Evolutionary conservation across 2,329 filamentous ascomycete species (phyloP).

Genomic region (Trichophyton equinum): DNA sequence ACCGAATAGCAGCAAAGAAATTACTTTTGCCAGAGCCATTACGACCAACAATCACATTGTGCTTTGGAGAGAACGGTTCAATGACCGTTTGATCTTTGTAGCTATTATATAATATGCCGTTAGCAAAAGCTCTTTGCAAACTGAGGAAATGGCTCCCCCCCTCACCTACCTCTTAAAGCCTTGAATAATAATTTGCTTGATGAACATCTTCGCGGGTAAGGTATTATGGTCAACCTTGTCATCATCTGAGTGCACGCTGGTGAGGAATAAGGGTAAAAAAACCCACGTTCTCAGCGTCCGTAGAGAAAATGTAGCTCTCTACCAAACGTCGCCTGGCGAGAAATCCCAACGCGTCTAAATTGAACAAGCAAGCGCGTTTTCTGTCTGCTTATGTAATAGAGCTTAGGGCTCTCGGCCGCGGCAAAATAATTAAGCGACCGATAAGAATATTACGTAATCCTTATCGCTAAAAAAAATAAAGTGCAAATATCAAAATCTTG

Average conservation of each 20-base stretch:
- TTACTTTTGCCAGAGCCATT: conserved; percentile 99
- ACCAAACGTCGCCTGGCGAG: neutral
- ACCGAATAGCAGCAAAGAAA: conserved; percentile 97
- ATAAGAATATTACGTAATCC: neutral
- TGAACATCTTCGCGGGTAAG: conserved; percentile 59
- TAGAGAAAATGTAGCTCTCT: neutral
- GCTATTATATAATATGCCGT: conserved; percentile 38
- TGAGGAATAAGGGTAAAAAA: neutral
- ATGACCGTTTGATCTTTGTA: conserved; percentile 99
- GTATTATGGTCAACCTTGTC: neutral
- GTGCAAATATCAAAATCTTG: neutral
- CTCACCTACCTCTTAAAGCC: conserved; percentile 84
- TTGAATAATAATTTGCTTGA: conserved; percentile 99
- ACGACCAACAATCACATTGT: conserved; percentile 96
- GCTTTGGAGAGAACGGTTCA: conserved; percentile 92
- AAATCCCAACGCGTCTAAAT: neutral
- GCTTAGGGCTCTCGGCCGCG: neutral
- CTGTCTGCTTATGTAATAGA: neutral
- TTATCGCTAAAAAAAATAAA: neutral
- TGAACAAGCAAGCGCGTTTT: neutral
- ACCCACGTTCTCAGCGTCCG: neutral
- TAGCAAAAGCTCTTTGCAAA: conserved; percentile 8
- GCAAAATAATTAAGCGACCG: neutral
- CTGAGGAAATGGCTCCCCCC: neutral
- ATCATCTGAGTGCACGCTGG: neutral